Evolutionary conservation across 2,329 filamentous ascomycete species (phyloP), one percentile per base, ranked within the genome.

Genomic region (Cercospora sesami): DNA sequence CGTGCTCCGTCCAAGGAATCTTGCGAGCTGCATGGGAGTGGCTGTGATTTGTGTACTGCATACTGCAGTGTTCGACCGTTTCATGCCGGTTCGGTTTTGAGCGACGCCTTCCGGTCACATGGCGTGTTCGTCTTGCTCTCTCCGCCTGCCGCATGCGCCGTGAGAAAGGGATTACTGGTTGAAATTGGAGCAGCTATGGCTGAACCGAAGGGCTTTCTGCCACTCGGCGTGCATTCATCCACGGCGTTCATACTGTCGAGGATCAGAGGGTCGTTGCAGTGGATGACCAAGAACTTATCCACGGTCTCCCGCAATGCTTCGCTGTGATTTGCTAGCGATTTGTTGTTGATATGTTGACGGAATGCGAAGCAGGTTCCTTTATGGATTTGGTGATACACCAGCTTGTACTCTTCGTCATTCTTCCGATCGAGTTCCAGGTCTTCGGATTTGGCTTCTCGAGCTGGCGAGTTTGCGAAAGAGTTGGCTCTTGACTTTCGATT

Each of bases 371-470:
- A 79, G 2, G 82, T 80, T 14, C 81, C 81, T 69, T 83, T 85
- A 75, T 80, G 84, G 2, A 81, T 81, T 69, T 85, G 83, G 66
- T 86, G 83, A 64, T 85, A 86, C 28, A 85, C 78, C 4, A 83
- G 72, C 72, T 85, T 86, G 76, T 82, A 86, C 68, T 85, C 83
- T 65, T 84, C 83, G 57, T 84, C 82, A 58, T 78, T 80, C 1
- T 74, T 74, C 31, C 74, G 70, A 1, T 74, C 72, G 4, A 67
- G 68, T 26, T 73, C 71, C 1, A 61, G 30, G 9, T 70, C 66
- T 1, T 73, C 75, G 12, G 65, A 69, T 2, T 64, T 68, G 28
- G 58, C 28, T n/a, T 75, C 69, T 4, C 70, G 42, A 7, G 69
- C 68, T 21, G 72, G 66, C 9, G 72, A 68, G 21, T 68, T 57